Conservation (phyloP, 2,329 filamentous ascomycete genomes). For the Sclerotinia nivalis region DNA sequence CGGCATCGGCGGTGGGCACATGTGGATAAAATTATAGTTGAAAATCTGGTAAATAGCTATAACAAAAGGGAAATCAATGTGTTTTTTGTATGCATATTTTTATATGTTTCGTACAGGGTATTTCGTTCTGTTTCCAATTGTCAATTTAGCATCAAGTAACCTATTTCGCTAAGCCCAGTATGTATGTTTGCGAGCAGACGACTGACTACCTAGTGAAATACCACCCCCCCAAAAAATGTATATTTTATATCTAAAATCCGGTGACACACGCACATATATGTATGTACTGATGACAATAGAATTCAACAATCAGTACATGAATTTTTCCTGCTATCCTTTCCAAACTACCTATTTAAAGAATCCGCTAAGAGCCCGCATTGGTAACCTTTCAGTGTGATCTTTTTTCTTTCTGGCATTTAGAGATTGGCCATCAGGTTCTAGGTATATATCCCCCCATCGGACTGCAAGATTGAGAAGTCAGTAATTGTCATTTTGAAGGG, state of each 20-base stretch:
- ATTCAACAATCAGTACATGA: neutral
- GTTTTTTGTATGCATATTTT: neutral
- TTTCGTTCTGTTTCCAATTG: neutral
- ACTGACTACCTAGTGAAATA: neutral
- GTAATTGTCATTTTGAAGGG: neutral
- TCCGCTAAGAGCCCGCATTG: slow-evolving; percentile 9
- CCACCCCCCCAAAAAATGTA: too few species aligned
- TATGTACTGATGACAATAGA: too few species aligned
- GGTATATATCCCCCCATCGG: neutral
- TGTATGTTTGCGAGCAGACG: neutral
- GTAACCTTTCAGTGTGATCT: neutral
- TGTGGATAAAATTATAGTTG: neutral
- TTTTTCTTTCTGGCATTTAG: neutral
- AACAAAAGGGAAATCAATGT: neutral
- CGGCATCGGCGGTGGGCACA: neutral
- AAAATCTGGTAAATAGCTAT: neutral
- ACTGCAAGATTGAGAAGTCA: neutral
- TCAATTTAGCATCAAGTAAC: neutral
- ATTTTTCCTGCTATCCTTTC: neutral
- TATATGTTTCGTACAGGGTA: neutral
- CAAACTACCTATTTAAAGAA: neutral
- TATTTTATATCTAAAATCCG: neutral
- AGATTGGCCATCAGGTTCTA: slow-evolving; percentile 8
- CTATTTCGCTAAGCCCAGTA: neutral
- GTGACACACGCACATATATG: neutral